A percentile compares a stretch with the other conserved stretches of the same genome.
These are phyloP conservation scores for Vigna radiata DNA, from an alignment of 306 rosid species.

Conservation along the genomic window DNA sequence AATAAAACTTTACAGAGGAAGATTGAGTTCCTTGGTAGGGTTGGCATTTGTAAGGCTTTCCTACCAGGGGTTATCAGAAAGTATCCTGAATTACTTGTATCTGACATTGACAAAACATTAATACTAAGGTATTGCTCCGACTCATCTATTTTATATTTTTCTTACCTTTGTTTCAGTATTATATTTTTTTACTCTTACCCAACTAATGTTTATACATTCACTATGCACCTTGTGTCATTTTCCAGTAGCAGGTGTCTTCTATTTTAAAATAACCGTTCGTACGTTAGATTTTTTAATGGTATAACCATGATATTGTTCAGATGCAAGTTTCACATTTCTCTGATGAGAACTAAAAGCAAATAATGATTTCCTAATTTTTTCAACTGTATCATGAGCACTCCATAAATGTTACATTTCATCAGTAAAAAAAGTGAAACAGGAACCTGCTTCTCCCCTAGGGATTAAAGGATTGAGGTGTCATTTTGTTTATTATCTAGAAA, in stretches of 20 bases:
- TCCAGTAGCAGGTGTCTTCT: conserved; percentile 22
- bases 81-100: conserved; percentile 83
- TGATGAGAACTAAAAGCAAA: conserved; percentile 27
- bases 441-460: conserved; percentile 18
- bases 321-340: conserved; percentile 30
- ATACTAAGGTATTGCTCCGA: conserved; percentile 67
- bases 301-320: conserved; percentile 24
- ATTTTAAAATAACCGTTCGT: conserved; percentile 2
- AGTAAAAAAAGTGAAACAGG: conserved; percentile 16
- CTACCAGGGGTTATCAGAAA: conserved; percentile 77
- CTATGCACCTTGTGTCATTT: conserved; percentile 24
- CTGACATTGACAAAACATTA: conserved; percentile 69
- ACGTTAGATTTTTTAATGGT: conserved; percentile 28
- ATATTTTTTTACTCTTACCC: conserved; percentile 16
- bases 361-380: conserved; percentile 23
- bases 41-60: conserved; percentile 62
- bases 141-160: conserved; percentile 20
- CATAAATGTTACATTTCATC: conserved; percentile 11
- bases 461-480: conserved; percentile 8
- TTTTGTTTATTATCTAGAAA: conserved; percentile 37
- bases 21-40: conserved; percentile 67
- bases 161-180: conserved; percentile 27
- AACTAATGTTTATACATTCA: conserved; percentile 1
- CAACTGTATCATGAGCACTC: conserved; percentile 25
- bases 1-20: conserved; percentile 69